These are phyloP conservation scores for Postia placenta DNA, from an alignment of 768 basidiomycete species.

Conservation along the genomic window DNA sequence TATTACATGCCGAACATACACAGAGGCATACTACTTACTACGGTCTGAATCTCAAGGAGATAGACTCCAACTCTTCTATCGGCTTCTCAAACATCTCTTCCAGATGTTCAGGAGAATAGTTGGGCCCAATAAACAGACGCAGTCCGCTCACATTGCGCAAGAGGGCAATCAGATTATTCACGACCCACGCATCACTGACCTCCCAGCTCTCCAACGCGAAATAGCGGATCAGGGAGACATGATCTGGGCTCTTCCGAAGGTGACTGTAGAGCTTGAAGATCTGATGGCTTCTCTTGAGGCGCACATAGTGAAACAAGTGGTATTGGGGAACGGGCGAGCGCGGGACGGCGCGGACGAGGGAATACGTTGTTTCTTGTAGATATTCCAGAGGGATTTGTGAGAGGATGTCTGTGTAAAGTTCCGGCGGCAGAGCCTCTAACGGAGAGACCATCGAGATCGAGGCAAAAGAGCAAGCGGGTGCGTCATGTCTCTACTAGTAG, in stretches of 20 bases:
- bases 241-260: slow-evolving; percentile 34
- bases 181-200: slow-evolving; percentile 69
- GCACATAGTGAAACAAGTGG: slow-evolving; percentile 54
- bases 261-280: slow-evolving; percentile 51
- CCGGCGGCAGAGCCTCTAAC: slow-evolving; percentile 43
- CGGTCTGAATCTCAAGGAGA: slow-evolving; percentile 74
- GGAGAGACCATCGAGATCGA: slow-evolving; percentile 4
- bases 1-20: too few species aligned
- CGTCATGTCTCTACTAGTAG: too few species aligned
- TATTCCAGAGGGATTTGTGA: slow-evolving; percentile 38
- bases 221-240: slow-evolving; percentile 30
- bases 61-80: slow-evolving; percentile 36
- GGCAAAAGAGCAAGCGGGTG: too few species aligned
- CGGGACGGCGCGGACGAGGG: slow-evolving; percentile 62
- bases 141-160: slow-evolving; percentile 48
- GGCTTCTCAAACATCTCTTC: slow-evolving; percentile 58
- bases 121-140: slow-evolving; percentile 65
- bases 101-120: slow-evolving; percentile 76
- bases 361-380: slow-evolving; percentile 47
- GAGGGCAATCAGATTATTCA: slow-evolving; percentile 60
- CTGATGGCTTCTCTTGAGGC: slow-evolving; percentile 44
- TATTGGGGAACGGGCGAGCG: slow-evolving; percentile 47
- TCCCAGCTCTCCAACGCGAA: slow-evolving; percentile 58
- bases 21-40: slow-evolving; percentile 66
- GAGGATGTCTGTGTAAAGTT: slow-evolving; percentile 61